Conservation (phyloP, 108 stramenopile species). For the Discostella pseudostelligera region DNA sequence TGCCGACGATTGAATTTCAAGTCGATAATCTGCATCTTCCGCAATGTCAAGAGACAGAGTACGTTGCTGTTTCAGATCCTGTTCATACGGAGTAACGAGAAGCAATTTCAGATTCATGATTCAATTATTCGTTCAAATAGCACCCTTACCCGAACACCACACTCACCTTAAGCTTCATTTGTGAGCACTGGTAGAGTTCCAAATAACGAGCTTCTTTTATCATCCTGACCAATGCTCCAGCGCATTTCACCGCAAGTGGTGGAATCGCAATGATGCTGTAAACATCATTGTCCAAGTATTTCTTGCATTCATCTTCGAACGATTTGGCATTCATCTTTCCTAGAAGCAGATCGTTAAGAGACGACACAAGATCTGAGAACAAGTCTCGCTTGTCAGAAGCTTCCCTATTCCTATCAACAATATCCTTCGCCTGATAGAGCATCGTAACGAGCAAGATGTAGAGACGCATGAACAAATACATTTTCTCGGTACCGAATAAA, state of each 20-base stretch:
- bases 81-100: constrained; percentile 4
- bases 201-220: constrained; percentile 61
- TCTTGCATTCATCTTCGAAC: constrained; percentile 62
- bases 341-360: constrained; percentile 43
- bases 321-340: constrained; percentile 47
- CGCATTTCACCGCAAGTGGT: constrained; percentile 65
- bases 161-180: constrained; percentile 51
- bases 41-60: constrained; percentile 55
- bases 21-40: constrained; percentile 62
- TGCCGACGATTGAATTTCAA: constrained; percentile 58
- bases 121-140: neutral
- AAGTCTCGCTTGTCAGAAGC: constrained; percentile 19
- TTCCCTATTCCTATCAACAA: constrained; percentile 22
- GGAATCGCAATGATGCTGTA: constrained; percentile 64
- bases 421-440: constrained; percentile 51
- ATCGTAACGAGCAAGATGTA: constrained; percentile 60
- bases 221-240: constrained; percentile 48
- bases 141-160: neutral
- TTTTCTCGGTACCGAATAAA: constrained; percentile 69
- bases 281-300: constrained; percentile 42
- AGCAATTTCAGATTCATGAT: neutral
- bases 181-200: constrained; percentile 58
- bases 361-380: constrained; percentile 26
- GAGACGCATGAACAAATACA: constrained; percentile 77
- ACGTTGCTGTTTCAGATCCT: constrained; percentile 60